Evolutionary conservation across 1,139 yeast genomes (phyloP).

Genomic region (Yamadazyma diddensiae): DNA sequence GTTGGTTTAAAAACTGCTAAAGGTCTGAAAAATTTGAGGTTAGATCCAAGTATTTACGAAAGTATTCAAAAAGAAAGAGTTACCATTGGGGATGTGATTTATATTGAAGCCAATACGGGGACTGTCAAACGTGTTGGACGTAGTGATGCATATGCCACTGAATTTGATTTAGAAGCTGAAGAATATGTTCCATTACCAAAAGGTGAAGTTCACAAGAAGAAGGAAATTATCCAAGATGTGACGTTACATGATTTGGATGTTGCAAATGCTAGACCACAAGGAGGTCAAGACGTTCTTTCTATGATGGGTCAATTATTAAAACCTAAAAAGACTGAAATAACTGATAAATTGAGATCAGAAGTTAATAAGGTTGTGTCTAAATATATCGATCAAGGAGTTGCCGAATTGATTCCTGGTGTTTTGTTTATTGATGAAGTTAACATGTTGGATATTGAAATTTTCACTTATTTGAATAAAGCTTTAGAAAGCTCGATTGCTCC

Average conservation of each 20-base stretch:
- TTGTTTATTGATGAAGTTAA: slow-evolving; percentile 96
- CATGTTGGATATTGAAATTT: slow-evolving; percentile 95
- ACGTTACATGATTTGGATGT: slow-evolving; percentile 94
- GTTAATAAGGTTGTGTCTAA: slow-evolving; percentile 95
- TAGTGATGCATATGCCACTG: slow-evolving; percentile 97
- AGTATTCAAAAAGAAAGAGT: slow-evolving; percentile 94
- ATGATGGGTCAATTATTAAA: slow-evolving; percentile 98
- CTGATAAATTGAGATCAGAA: slow-evolving; percentile 89
- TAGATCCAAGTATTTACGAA: slow-evolving; percentile 95
- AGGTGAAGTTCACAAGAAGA: slow-evolving; percentile 98
- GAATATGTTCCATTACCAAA: slow-evolving; percentile 98
- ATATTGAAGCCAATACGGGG: slow-evolving; percentile 96
- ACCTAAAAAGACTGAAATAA: slow-evolving; percentile 97
- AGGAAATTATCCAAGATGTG: slow-evolving; percentile 96
- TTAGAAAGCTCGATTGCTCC: slow-evolving; percentile 92
- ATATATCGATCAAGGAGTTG: slow-evolving; percentile 96
- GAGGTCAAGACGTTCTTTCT: slow-evolving; percentile 96
- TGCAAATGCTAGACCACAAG: slow-evolving; percentile 97
- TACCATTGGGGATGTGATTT: slow-evolving; percentile 92
- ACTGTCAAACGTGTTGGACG: slow-evolving; percentile 97
- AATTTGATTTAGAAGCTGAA: slow-evolving; percentile 96
- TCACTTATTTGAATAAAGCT: slow-evolving; percentile 91
- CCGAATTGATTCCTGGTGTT: slow-evolving; percentile 97
- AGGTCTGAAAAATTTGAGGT: slow-evolving; percentile 88
- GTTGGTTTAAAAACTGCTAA: slow-evolving; percentile 94